Base-by-base conservation (phyloP, 345 rosid genomes). In the Litchi chinensis region DNA sequence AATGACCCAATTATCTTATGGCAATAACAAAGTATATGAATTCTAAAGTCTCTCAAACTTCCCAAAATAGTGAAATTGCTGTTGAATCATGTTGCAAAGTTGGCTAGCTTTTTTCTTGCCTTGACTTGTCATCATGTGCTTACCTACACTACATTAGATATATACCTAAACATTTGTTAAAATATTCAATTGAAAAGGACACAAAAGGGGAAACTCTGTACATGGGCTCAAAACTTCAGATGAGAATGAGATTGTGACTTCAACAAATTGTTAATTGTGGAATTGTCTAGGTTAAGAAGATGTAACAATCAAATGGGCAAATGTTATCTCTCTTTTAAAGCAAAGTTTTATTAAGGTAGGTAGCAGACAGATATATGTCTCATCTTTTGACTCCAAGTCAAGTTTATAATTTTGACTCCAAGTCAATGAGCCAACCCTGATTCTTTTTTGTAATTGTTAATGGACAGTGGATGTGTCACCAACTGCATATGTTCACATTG, bases 361-460 rank as follows among this genome's bases (percentile, higher is more conserved):
- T 26, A 0, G 63, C 24, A 67, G 65, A 56, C 72, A 66, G 79
- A 76, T 52, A 52, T 0, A 54, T 8, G 71, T 56, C 73, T 26
- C 65, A 76, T 76, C 79, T 67, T 57, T 10, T 10, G 56, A 54
- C 72, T 39, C 65, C 63, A 57, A 13, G 65, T 76, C 73, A 67
- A 67, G 62, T 16, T 65, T 15, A 4, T 5, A 64, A 10, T 10
- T 5, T 16, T 46, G 77, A 24, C 69, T 11, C 13, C 54, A 8
- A 59, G 22, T 41, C 68, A 21, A 73, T 43, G 44, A 63, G 60
- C 44, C 1, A 41, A 74, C 44, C 60, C 44, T 41, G 7, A 6
- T 59, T 22, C 9, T 13, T 70, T 11, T 50, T 44, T 4, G 0
- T 16, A 18, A 2, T 26, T 44, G 0, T 60, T 0, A n/a, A 13